Conservation (phyloP, 371 early-diverging fungal species). For the Mucor racemosus region DNA sequence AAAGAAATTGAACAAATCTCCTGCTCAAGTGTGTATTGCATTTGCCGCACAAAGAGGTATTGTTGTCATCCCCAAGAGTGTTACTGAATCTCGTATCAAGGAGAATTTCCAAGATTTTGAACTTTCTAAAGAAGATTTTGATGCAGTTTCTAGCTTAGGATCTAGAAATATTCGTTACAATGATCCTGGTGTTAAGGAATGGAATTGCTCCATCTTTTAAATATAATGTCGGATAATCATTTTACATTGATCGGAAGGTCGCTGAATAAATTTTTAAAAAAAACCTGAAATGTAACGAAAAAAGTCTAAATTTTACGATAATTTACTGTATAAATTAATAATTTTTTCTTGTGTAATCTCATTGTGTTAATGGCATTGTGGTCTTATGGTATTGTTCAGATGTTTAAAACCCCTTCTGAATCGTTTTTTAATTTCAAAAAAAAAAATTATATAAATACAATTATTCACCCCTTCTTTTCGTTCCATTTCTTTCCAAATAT, state of each 20-base stretch:
- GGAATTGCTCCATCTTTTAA: conserved; percentile 43
- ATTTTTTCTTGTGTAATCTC: not conserved
- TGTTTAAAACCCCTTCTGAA: not conserved
- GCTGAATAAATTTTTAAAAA: too few relatives aligned
- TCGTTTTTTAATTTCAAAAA: not conserved
- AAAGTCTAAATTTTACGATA: too few relatives aligned
- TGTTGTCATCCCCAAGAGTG: conserved; percentile 64
- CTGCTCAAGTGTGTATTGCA: conserved; percentile 81
- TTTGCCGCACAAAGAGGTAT: conserved; percentile 76
- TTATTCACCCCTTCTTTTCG: not conserved
- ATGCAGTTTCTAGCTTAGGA: conserved; percentile 41
- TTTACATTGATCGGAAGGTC: not conserved
- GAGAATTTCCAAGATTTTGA: conserved; percentile 63
- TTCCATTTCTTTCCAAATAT: not conserved
- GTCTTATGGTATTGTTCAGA: not conserved
- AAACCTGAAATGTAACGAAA: too few relatives aligned
- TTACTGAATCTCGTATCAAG: conserved; percentile 52
- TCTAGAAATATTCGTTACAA: conserved; percentile 49
- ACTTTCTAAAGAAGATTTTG: conserved; percentile 56
- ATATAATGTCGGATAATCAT: not conserved
- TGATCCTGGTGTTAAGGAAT: conserved; percentile 48
- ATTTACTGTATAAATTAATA: too few relatives aligned
- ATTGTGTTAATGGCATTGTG: too few relatives aligned
- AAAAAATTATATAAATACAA: not conserved
- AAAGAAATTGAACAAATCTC: conserved; percentile 64